Percentiles rank a stretch among this genome's conserved stretches.
Conservation (phyloP, 2,329 filamentous ascomycete species). For the Boeremia lycopersici region DNA sequence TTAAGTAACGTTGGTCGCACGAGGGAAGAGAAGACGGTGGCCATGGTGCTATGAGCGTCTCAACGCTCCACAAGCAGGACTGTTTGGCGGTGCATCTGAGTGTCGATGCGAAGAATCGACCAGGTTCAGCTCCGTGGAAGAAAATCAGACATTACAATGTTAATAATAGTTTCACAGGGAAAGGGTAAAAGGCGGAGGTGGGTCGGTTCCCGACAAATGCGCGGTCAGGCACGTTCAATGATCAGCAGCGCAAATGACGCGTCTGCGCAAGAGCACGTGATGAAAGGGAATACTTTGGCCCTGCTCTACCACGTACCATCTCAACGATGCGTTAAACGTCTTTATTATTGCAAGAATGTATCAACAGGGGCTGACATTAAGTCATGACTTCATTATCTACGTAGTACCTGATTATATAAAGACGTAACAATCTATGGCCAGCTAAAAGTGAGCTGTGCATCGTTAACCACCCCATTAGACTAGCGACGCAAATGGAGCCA, state of each 20-base stretch:
- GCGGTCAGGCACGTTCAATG: constrained; percentile 2
- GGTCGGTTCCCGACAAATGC: not conserved
- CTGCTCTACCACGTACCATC: too few species aligned
- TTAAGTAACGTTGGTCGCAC: constrained; percentile 33
- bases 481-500: not conserved
- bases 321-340: too few species aligned
- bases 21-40: constrained; percentile 46
- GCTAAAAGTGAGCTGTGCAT: not conserved
- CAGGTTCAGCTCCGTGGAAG: not conserved
- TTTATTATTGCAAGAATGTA: too few species aligned
- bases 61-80: constrained; percentile 8
- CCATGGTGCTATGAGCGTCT: constrained; percentile 30
- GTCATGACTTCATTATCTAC: constrained; percentile 9
- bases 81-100: constrained; percentile 1
- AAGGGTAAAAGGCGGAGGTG: not conserved
- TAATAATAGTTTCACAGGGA: constrained; percentile 5
- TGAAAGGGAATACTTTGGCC: not conserved
- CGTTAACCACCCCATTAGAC: constrained; percentile 4
- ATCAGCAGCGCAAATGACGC: constrained; percentile 8
- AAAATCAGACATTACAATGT: not conserved
- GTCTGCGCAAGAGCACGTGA: constrained; percentile 1
- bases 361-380: too few species aligned
- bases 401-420: not conserved
- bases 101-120: not conserved
- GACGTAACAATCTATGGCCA: constrained; percentile 7